Evolutionary conservation across 2,329 filamentous ascomycete genomes (phyloP).

Genomic region (Neoascochyta sp.): DNA sequence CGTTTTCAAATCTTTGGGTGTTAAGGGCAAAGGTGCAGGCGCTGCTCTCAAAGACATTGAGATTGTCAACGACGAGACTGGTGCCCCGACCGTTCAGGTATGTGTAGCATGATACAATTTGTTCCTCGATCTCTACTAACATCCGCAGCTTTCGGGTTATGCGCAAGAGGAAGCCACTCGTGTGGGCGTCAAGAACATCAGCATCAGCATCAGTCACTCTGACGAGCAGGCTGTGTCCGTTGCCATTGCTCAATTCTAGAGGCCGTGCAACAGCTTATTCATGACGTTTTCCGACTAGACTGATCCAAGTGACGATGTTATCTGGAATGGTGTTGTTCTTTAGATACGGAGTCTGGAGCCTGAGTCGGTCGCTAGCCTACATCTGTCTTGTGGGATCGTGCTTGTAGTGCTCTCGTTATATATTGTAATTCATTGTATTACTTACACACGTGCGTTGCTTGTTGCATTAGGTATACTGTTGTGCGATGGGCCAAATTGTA

Average conservation of each 20-base stretch:
- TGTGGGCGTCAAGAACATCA: conserved; percentile 83
- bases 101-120: conserved; percentile 40
- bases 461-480: too few species aligned
- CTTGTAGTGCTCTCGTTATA: too few species aligned
- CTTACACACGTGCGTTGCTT: neutral
- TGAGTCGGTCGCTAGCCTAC: conserved; percentile 5
- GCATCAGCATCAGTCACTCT: conserved; percentile 92
- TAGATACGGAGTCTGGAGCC: conserved; percentile 4
- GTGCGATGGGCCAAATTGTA: too few species aligned
- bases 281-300: conserved; percentile 1
- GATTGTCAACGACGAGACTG: conserved; percentile 74
- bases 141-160: conserved; percentile 72
- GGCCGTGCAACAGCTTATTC: neutral
- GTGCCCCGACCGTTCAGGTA: conserved; percentile 81
- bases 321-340: conserved; percentile 3
- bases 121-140: conserved; percentile 11
- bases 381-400: too few species aligned
- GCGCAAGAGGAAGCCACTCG: conserved; percentile 79
- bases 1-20: conserved; percentile 94
- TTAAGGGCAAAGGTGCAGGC: conserved; percentile 80
- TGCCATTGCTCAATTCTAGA: conserved; percentile 75
- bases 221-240: conserved; percentile 93
- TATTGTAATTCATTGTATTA: conserved; percentile 7
- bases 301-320: conserved; percentile 1
- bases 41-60: conserved; percentile 93